phyloP scores from a whole-genome alignment of 371 early-diverging fungal species.

The Mucor plumbeus region DNA sequence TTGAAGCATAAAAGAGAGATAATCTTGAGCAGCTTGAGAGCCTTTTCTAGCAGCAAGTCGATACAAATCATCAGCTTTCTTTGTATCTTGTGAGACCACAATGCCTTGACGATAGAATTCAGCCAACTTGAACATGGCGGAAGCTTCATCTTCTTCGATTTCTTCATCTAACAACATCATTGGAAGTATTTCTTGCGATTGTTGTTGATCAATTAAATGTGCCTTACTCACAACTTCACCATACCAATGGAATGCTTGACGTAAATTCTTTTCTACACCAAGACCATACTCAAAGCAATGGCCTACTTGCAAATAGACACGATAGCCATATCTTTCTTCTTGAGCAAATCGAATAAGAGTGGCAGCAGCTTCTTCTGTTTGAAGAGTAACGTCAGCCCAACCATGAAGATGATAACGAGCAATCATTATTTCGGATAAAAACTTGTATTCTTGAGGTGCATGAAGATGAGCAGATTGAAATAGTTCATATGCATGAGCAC shows the following conservation, averaged over 20 bases:
- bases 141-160: constrained; percentile 33
- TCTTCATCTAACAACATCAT: constrained; percentile 47
- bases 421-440: constrained; percentile 37
- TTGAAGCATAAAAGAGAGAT: constrained; percentile 21
- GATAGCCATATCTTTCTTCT: constrained; percentile 23
- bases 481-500: constrained; percentile 30
- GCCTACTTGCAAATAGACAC: constrained; percentile 43
- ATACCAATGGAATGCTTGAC: constrained; percentile 85
- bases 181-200: background rate
- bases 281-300: constrained; percentile 86
- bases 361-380: constrained; percentile 31
- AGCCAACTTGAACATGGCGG: constrained; percentile 40
- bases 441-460: constrained; percentile 29
- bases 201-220: background rate
- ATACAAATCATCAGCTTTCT: constrained; percentile 34
- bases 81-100: constrained; percentile 17
- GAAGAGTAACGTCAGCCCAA: constrained; percentile 35
- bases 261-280: constrained; percentile 72
- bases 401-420: constrained; percentile 48
- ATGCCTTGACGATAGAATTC: constrained; percentile 45
- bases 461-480: constrained; percentile 36
- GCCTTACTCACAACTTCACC: constrained; percentile 53
- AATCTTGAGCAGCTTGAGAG: constrained; percentile 26
- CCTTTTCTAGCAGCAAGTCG: constrained; percentile 35
- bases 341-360: constrained; percentile 38